phyloP scores from a whole-genome alignment of 139 green algal species.

The Chlamydomonas schloesseri region DNA sequence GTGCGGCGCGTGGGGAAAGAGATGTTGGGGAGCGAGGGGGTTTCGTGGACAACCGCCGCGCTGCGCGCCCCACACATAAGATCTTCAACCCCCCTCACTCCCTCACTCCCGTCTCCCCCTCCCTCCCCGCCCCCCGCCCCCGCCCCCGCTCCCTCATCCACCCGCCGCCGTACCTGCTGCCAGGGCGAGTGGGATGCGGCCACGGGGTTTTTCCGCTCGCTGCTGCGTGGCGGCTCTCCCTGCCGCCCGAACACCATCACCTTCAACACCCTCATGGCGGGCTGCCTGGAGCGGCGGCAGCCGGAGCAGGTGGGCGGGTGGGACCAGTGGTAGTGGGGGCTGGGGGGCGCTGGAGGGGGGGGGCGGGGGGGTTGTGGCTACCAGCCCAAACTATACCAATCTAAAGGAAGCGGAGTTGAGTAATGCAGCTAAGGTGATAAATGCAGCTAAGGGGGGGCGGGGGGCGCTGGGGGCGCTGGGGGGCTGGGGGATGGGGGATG shows the following conservation, averaged over 20 bases:
- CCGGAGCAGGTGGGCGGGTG: conserved; percentile 40
- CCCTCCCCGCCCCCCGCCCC: neutral
- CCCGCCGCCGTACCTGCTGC: too few species aligned
- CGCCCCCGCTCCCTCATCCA: neutral
- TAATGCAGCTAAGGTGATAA: too few species aligned
- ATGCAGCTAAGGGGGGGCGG: too few species aligned
- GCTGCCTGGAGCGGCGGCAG: conserved; percentile 58
- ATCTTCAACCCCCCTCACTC: too few species aligned
- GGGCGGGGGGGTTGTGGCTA: neutral
- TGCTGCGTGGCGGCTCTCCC: conserved; percentile 53
- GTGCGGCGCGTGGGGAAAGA: too few species aligned
- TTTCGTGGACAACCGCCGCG: too few species aligned
- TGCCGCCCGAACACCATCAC: conserved; percentile 75
- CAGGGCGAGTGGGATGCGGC: conserved; percentile 73
- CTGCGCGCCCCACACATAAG: too few species aligned
- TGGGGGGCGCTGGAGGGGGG: neutral
- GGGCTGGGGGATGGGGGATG: too few species aligned
- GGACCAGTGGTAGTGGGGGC: neutral
- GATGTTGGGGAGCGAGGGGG: too few species aligned
- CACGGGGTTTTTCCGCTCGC: conserved; percentile 58
- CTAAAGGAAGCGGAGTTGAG: too few species aligned
- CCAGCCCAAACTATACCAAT: too few species aligned
- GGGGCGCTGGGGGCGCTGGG: too few species aligned
- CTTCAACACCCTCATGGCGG: conserved; percentile 78
- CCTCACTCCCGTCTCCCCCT: neutral